Evolutionary conservation across 257 asterid species (phyloP), one percentile per base, ranked within the genome.

Genomic region (Penstemon davidsonii): DNA sequence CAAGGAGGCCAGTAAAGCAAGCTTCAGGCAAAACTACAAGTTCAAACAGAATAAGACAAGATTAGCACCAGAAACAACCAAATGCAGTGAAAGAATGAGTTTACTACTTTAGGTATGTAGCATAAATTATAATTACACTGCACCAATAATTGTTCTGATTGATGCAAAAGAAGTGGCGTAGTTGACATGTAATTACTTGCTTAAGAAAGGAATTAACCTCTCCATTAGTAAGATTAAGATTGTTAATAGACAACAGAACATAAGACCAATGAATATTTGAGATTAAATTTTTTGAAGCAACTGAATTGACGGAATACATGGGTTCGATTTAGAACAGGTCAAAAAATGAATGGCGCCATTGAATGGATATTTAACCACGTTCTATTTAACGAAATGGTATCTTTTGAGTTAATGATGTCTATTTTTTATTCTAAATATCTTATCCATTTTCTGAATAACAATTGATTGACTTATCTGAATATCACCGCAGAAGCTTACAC

Each of bases 11-110:
- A 90, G 70, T 39, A 88, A 78, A 36, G 95, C 80, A 69, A 91
- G 95, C 88, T 90, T 91, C 88, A 86, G 67, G 81, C 96, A 91
- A 69, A 91, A 86, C 96, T 91, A 75, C 77, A 78, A 60, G 70
- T 66, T 58, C 72, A 67, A 43, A 56, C 51, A 44, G 33, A 58
- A 59, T 36, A 62, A 64, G 52, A 55, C 51, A 60, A 39, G 43
- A 62, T 76, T 60, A 76, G 78, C 60, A 66, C 15, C 75, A 73
- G 62, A 51, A 65, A 57, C 73, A 50, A 25, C 51, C 13, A 57
- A 50, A 43, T 36, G 59, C 52, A 43, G 59, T 38, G 41, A 25
- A 3, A 66, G 55, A 10, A 5, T 39, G 49, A 43, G 18, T 46
- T 7, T 40, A 56, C 38, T 39, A 62, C 39, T 54, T 55, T 19